Base-by-base conservation (phyloP, 2,329 filamentous ascomycete species). In the Penicillium sp. region DNA sequence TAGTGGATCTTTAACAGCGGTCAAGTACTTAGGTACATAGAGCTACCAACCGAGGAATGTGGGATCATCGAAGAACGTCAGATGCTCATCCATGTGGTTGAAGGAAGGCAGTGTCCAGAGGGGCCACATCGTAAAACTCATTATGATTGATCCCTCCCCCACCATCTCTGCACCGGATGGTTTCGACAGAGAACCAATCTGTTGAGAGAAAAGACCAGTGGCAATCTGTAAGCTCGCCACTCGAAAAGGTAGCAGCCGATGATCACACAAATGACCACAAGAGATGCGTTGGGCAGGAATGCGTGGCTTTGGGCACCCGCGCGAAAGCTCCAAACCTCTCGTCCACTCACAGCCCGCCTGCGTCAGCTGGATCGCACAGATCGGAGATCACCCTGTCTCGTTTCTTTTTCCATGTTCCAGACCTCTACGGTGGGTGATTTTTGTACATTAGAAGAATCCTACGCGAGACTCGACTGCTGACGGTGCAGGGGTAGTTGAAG, bases 231-330 rank as follows among this genome's bases (percentile, higher is more conserved):
- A 45, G 50, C 53, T 59, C 55, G 59, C 59, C 57, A 62, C 59
- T 39, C 33, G 28, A 9, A 33, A 47, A 49, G 33, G 14, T 42
- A 49, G 31, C 41, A 28, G 44, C 42, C 19, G 41, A 40, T 46
- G 25, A 35, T 41, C 47, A 49, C 41, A 39, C 49, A 48, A 46
- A 46, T 46, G 37, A 49, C 46, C 41, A 39, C 49, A 48, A 46
- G 48, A 48, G 37, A 49, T 49, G 52, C 53, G 65, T 70, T 70
- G 67, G 67, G 67, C 67, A 68, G 56, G 54, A 64, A 70, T 70
- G 65, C 63, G 63, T 68, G 62, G 59, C 49, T 58, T 70, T 67
- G 66, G 67, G 67, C 66, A 69, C 44, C 51, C 39, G 53, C 44
- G 49, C 46, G 49, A 46, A 43, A 46, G 18, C 37, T 53, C 53